Percentiles rank a stretch among this genome's conserved stretches.
phyloP scores from a whole-genome alignment of 2,329 filamentous ascomycete species.

The Fusarium xylarioides region DNA sequence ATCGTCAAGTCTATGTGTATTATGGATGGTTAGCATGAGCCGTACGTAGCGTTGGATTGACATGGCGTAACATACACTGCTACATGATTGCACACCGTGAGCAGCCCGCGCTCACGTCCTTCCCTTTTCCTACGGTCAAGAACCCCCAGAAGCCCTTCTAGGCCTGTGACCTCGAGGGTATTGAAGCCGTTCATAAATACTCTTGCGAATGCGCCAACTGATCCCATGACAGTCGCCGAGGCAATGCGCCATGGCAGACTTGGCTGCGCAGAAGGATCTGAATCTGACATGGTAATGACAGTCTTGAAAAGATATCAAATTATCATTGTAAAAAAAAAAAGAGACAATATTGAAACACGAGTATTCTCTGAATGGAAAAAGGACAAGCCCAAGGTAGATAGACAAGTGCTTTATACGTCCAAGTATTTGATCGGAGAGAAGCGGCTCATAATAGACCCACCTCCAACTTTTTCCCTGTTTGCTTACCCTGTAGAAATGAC shows the following conservation, averaged over 20 bases:
- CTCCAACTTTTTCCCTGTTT: slow-evolving; percentile 9
- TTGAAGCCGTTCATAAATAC: slow-evolving; percentile 80
- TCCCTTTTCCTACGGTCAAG: slow-evolving; percentile 76
- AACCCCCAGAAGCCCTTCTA: slow-evolving; percentile 77
- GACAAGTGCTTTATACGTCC: slow-evolving; percentile 10
- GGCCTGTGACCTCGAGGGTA: slow-evolving; percentile 77
- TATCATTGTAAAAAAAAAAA: not conserved
- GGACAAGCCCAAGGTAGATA: not conserved
- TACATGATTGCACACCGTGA: slow-evolving; percentile 70
- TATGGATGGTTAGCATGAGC: slow-evolving; percentile 4
- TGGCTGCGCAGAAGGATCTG: slow-evolving; percentile 54
- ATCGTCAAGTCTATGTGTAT: slow-evolving; percentile 80
- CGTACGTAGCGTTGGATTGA: not conserved
- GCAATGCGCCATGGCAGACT: slow-evolving; percentile 75
- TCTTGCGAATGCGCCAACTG: slow-evolving; percentile 75
- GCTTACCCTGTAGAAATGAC: slow-evolving; percentile 19
- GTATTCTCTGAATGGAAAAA: not conserved
- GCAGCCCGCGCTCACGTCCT: slow-evolving; percentile 75
- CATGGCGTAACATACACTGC: slow-evolving; percentile 50
- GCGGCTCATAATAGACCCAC: slow-evolving; percentile 29
- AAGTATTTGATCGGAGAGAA: slow-evolving; percentile 18
- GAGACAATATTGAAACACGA: not conserved
- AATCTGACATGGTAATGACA: slow-evolving; percentile 28
- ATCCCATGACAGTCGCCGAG: slow-evolving; percentile 79
- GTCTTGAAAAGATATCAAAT: not conserved